phyloP scores from a whole-genome alignment of 202 grass and related monocot genomes.

The Hordeum pubiflorum region DNA sequence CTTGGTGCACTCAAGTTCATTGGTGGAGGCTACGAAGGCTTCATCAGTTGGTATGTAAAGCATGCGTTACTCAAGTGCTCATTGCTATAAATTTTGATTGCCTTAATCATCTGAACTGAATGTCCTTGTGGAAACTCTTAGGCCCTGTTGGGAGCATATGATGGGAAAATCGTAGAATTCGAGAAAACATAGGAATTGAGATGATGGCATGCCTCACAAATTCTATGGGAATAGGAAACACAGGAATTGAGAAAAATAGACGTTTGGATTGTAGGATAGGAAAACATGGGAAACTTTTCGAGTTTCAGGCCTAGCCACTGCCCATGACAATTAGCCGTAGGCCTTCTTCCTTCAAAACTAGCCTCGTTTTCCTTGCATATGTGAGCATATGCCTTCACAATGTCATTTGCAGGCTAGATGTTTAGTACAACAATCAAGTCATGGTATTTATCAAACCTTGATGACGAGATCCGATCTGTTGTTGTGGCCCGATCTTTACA shows the following conservation, averaged over 20 bases:
- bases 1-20: slow-evolving; percentile 15
- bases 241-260: background rate
- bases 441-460: background rate
- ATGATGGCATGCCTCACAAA: background rate
- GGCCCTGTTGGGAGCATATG: background rate
- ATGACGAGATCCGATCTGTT: too few species aligned
- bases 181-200: background rate
- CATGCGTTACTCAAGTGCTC: background rate
- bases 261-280: background rate
- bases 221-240: background rate
- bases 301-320: background rate
- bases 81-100: background rate
- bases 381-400: background rate
- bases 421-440: background rate
- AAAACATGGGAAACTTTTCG: background rate
- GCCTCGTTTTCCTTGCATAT: background rate
- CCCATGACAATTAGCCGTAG: background rate
- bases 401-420: background rate
- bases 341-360: background rate
- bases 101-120: background rate
- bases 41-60: slow-evolving; percentile 37
- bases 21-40: slow-evolving; percentile 18
- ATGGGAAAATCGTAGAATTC: background rate
- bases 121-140: background rate
- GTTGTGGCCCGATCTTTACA: too few species aligned